Conservation (phyloP, 768 basidiomycete genomes). For the Tricholoma terreum region DNA sequence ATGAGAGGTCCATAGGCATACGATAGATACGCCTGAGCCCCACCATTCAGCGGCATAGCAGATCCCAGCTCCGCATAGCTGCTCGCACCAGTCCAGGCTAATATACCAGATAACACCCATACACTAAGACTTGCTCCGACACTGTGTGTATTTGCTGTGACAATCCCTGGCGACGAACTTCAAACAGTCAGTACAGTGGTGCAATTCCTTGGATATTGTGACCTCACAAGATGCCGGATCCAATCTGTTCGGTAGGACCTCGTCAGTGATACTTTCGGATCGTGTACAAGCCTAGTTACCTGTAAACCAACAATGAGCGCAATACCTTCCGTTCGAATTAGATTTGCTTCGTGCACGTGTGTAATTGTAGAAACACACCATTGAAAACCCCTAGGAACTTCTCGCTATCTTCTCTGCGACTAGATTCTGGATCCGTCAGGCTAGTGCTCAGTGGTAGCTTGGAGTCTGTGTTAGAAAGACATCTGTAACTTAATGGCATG, state of each 20-base stretch:
- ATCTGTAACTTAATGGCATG: background rate
- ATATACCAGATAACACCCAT: slow-evolving; percentile 78
- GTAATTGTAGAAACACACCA: slow-evolving; percentile 43
- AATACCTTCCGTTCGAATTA: slow-evolving; percentile 50
- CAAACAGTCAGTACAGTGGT: background rate
- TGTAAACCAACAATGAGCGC: slow-evolving; percentile 82
- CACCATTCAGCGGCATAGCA: slow-evolving; percentile 76
- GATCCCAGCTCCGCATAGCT: slow-evolving; percentile 91
- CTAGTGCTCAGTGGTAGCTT: slow-evolving; percentile 72
- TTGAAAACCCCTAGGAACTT: slow-evolving; percentile 77
- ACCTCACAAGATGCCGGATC: slow-evolving; percentile 89
- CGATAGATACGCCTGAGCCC: slow-evolving; percentile 78
- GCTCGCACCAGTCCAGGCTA: slow-evolving; percentile 95
- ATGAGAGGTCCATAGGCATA: slow-evolving; percentile 86
- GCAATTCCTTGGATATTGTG: background rate
- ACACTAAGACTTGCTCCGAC: slow-evolving; percentile 87
- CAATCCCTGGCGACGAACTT: slow-evolving; percentile 90
- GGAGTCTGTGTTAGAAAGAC: background rate
- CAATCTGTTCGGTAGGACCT: slow-evolving; percentile 49
- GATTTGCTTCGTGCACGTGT: background rate
- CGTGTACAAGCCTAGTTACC: slow-evolving; percentile 34
- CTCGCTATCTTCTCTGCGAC: slow-evolving; percentile 48
- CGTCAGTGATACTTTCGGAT: background rate
- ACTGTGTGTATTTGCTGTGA: slow-evolving; percentile 84
- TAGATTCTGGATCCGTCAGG: slow-evolving; percentile 63